phyloP scores from a whole-genome alignment of 1,284 basidiomycete species.

The Fistulina hepatica region DNA sequence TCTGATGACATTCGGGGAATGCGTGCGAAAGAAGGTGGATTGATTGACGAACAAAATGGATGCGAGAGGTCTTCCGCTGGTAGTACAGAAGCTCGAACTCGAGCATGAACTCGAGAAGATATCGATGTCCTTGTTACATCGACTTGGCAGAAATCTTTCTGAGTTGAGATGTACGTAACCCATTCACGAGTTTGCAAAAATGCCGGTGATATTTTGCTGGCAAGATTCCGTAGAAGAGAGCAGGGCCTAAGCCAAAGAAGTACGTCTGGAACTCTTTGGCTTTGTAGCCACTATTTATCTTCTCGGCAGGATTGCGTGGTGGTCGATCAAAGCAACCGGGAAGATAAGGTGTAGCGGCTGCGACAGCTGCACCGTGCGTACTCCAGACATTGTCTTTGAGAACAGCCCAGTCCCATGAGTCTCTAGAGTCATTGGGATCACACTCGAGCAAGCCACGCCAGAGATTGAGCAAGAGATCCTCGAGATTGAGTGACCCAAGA shows the following conservation, averaged over 20 bases:
- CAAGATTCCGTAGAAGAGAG: conserved; percentile 14
- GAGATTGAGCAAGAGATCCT: conserved; percentile 22
- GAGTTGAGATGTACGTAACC: conserved; percentile 11
- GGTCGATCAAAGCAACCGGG: conserved; percentile 18
- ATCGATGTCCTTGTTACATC: conserved; percentile 4
- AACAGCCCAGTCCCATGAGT: conserved; percentile 26
- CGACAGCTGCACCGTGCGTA: conserved; percentile 25
- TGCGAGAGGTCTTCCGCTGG: conserved; percentile 9
- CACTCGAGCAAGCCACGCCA: conserved; percentile 22
- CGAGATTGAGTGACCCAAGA: conserved; percentile 13
- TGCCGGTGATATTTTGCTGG: conserved; percentile 14
- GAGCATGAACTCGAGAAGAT: conserved; percentile 6
- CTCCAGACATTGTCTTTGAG: conserved; percentile 24
- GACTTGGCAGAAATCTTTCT: conserved; percentile 8
- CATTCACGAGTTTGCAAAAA: conserved; percentile 16
- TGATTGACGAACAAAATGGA: conserved; percentile 18
- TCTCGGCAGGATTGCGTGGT: conserved; percentile 19
- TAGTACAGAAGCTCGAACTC: conserved; percentile 17
- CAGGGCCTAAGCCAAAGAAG: conserved; percentile 16
- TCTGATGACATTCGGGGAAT: conserved; percentile 9
- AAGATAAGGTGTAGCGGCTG: conserved; percentile 15
- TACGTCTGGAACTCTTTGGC: conserved; percentile 18
- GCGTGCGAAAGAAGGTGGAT: conserved; percentile 17
- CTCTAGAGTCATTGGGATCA: conserved; percentile 12
- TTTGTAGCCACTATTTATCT: conserved; percentile 20